Evolutionary conservation across 495 filamentous ascomycete genomes (phyloP).

Genomic region (Copromyces sp.): DNA sequence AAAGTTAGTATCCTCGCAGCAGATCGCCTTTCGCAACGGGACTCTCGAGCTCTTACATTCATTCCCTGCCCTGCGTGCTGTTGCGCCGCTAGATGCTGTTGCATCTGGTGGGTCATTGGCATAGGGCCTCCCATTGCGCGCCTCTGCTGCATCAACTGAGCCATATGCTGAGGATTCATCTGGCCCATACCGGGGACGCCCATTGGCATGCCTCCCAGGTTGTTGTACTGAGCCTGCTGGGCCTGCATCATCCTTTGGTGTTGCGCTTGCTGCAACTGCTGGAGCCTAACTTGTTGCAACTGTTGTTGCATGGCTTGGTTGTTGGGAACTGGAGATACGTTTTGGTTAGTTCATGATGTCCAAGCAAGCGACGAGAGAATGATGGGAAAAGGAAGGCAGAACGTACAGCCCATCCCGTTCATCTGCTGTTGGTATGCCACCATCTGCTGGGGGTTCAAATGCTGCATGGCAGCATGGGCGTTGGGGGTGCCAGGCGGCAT

Average conservation of each 20-base stretch:
- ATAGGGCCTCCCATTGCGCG: constrained; percentile 29
- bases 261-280: constrained; percentile 35
- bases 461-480: constrained; percentile 62
- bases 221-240: constrained; percentile 34
- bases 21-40: constrained; percentile 6
- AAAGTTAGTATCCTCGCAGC: background rate
- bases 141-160: constrained; percentile 16
- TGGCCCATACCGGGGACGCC: constrained; percentile 50
- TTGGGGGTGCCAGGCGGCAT: constrained; percentile 72
- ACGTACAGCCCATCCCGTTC: constrained; percentile 16
- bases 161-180: constrained; percentile 12
- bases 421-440: constrained; percentile 52
- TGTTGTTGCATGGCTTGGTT: constrained; percentile 46
- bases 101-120: constrained; percentile 34
- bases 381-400: background rate
- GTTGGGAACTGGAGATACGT: constrained; percentile 30
- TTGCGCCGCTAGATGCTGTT: constrained; percentile 36
- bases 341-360: constrained; percentile 6
- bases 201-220: constrained; percentile 43
- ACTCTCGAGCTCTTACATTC: constrained; percentile 21
- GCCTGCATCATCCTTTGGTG: constrained; percentile 39
- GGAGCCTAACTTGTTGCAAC: constrained; percentile 28
- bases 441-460: constrained; percentile 59
- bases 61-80: constrained; percentile 33
- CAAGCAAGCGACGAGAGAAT: background rate